phyloP scores from a whole-genome alignment of 2,329 filamentous ascomycete genomes.

The Fusarium sp. region DNA sequence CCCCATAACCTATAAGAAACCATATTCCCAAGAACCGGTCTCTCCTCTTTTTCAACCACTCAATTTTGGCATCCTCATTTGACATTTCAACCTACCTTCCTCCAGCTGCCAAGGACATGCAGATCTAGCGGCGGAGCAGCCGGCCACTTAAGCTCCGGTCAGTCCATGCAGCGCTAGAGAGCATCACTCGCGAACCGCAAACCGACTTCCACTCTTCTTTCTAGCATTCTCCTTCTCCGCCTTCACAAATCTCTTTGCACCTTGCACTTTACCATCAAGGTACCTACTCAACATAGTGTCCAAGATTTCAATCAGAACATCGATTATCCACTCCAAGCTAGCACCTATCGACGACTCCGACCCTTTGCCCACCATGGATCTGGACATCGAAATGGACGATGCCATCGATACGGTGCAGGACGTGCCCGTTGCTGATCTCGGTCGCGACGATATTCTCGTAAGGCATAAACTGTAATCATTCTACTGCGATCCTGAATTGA shows the following conservation, averaged over 20 bases:
- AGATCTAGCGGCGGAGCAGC: slow-evolving; percentile 29
- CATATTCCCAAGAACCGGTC: too few relatives aligned
- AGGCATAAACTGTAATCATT: slow-evolving; percentile 13
- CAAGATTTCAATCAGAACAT: not conserved
- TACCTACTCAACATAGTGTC: not conserved
- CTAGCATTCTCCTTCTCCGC: not conserved
- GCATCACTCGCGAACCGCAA: slow-evolving; percentile 22
- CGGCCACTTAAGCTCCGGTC: slow-evolving; percentile 33
- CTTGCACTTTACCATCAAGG: too few relatives aligned
- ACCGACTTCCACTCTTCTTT: slow-evolving; percentile 7
- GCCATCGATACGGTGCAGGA: slow-evolving; percentile 57
- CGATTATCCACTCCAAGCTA: not conserved
- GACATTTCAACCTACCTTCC: not conserved
- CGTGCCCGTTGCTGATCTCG: slow-evolving; percentile 45
- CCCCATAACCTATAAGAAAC: too few relatives aligned
- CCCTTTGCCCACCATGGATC: slow-evolving; percentile 66
- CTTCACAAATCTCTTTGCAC: not conserved
- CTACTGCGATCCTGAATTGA: slow-evolving; percentile 30
- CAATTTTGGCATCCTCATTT: not conserved
- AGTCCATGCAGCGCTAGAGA: slow-evolving; percentile 13
- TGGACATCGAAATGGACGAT: slow-evolving; percentile 79
- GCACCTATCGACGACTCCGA: not conserved
- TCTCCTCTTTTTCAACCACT: too few relatives aligned
- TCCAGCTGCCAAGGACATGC: not conserved
- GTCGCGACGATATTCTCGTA: slow-evolving; percentile 56